These are phyloP conservation scores for Aspergillus fumigatus DNA, from an alignment of 2,329 filamentous ascomycete genomes.

Conservation along the genomic window DNA sequence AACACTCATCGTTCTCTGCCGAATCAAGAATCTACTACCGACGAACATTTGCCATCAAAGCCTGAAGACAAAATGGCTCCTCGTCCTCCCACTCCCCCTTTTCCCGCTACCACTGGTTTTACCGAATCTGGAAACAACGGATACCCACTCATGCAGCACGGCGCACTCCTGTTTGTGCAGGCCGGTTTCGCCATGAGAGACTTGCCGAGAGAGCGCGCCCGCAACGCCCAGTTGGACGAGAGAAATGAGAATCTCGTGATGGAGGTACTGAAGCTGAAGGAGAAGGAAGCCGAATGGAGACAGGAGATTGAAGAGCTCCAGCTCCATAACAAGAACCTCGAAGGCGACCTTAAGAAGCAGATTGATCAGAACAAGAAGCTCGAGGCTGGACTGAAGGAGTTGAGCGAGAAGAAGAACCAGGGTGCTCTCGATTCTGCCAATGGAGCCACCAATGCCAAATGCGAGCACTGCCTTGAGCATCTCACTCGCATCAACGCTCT, in stretches of 20 bases:
- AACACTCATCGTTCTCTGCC: background rate
- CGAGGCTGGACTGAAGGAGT: background rate
- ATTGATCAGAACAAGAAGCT: background rate
- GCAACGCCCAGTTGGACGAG: background rate
- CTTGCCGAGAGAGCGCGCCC: background rate
- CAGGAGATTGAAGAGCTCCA: background rate
- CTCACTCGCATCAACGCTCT: background rate
- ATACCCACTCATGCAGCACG: background rate
- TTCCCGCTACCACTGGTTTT: background rate
- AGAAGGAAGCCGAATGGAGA: background rate
- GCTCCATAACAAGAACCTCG: background rate
- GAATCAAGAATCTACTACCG: background rate
- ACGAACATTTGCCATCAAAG: background rate
- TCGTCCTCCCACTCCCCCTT: background rate
- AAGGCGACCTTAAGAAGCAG: background rate
- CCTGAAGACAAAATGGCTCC: background rate
- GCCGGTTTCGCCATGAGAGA: background rate
- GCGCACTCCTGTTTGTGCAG: background rate
- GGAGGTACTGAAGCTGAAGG: background rate
- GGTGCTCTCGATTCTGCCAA: background rate
- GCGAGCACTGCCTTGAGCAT: background rate
- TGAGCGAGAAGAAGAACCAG: background rate
- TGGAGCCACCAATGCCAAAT: background rate
- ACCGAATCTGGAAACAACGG: background rate
- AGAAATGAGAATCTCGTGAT: background rate